A percentile compares a stretch with the other conserved stretches of the same genome.
Conservation (phyloP, 2,329 filamentous ascomycete genomes). For the Didymella arachidicola region DNA sequence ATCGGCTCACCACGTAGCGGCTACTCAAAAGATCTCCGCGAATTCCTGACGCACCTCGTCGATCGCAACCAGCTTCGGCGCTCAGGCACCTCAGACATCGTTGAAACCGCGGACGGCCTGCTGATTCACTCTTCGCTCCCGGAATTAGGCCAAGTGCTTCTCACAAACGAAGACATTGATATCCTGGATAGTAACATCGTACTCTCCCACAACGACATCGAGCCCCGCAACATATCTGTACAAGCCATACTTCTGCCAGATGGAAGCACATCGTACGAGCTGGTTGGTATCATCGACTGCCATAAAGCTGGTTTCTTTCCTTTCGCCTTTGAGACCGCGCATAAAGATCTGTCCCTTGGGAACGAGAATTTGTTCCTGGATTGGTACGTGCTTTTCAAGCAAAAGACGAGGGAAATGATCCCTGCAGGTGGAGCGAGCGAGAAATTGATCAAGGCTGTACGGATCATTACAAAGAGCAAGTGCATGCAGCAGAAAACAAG, state of each 20-base stretch:
- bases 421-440: constrained; percentile 6
- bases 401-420: constrained; percentile 12
- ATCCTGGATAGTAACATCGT: constrained; percentile 5
- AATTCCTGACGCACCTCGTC: constrained; percentile 14
- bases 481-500: constrained; percentile 19
- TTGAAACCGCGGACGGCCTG: constrained; percentile 14
- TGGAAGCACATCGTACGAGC: constrained; percentile 6
- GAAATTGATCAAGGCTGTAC: constrained; percentile 9
- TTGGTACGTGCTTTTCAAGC: constrained; percentile 17
- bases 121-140: constrained; percentile 14
- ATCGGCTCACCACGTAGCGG: constrained; percentile 12
- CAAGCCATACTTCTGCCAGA: neutral
- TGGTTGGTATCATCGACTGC: constrained; percentile 14
- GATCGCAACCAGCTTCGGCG: constrained; percentile 13
- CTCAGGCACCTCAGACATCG: constrained; percentile 13
- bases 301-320: constrained; percentile 18
- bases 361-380: constrained; percentile 17
- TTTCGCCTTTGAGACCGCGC: constrained; percentile 16
- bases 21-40: constrained; percentile 13
- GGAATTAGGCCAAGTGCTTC: constrained; percentile 14
- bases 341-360: constrained; percentile 17
- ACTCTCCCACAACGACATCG: constrained; percentile 18
- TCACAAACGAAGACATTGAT: constrained; percentile 11
- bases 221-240: constrained; percentile 14
- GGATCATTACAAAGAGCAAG: constrained; percentile 17